Percentiles rank a stretch among this genome's conserved stretches.
Conservation (phyloP, 148 eudicot species). For the Limonium bicolor region DNA sequence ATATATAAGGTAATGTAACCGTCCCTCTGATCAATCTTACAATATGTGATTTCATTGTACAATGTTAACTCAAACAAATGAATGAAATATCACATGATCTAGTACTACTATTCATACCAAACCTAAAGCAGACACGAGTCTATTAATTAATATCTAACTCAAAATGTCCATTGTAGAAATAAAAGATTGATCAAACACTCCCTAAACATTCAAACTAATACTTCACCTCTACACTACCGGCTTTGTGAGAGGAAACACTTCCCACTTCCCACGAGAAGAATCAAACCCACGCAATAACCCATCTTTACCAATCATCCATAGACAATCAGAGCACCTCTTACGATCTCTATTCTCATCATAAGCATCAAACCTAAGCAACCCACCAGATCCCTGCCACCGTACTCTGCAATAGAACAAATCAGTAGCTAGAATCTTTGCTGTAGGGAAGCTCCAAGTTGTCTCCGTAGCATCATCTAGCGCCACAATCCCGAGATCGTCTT, state of each 20-base stretch:
- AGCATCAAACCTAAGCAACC: constrained; percentile 12
- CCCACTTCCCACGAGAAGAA: background rate
- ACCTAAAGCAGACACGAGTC: no score
- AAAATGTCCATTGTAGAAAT: no score
- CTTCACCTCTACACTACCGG: no score
- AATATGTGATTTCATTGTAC: no score
- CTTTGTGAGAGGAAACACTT: background rate
- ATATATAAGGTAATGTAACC: no score
- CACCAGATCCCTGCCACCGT: constrained; percentile 5
- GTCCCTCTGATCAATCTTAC: no score
- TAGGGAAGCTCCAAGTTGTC: constrained; percentile 11
- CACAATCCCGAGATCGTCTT: constrained; percentile 15
- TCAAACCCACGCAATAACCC: constrained; percentile 2
- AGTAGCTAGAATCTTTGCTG: constrained; percentile 12
- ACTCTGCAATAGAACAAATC: constrained; percentile 18
- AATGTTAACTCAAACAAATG: no score
- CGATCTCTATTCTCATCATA: constrained; percentile 7
- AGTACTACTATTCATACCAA: no score
- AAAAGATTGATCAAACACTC: no score
- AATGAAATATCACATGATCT: no score
- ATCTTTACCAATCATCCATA: constrained; percentile 16
- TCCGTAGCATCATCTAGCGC: background rate
- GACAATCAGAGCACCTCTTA: constrained; percentile 5
- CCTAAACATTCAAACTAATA: no score
- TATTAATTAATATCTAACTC: no score